Evolutionary conservation across 352 stramenopile species (phyloP).

Genomic region (Phytophthora sp.): DNA sequence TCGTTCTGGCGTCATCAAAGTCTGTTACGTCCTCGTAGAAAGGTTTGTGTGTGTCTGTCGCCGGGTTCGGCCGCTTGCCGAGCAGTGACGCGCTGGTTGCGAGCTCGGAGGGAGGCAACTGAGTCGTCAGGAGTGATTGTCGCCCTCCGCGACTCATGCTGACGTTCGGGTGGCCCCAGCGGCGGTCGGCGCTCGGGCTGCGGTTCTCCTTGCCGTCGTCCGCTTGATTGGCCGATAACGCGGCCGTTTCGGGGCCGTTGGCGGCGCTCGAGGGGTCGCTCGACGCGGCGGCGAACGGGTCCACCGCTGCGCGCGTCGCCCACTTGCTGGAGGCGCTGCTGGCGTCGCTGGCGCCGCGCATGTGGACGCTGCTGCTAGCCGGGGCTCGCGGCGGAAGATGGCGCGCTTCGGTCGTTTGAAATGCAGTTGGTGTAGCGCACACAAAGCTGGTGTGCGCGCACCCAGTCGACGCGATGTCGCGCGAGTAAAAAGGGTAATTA

Average conservation of each 20-base stretch:
- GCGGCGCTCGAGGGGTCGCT: background rate
- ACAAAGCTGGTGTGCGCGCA: background rate
- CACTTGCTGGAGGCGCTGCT: constrained; percentile 27
- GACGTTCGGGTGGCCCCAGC: constrained; percentile 26
- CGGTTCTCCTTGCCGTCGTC: constrained; percentile 40
- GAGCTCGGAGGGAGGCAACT: background rate
- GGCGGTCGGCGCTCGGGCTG: constrained; percentile 1
- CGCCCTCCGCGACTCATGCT: constrained; percentile 5
- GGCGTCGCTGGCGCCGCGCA: constrained; percentile 21
- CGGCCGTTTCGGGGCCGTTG: constrained; percentile 24
- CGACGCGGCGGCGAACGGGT: constrained; percentile 27
- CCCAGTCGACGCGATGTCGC: constrained; percentile 3
- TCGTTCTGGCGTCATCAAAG: background rate
- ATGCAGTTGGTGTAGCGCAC: background rate
- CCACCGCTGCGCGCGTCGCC: constrained; percentile 22
- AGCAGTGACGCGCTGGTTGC: constrained; percentile 16
- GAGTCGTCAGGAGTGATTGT: background rate
- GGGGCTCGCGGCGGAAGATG: background rate
- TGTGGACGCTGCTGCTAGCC: constrained; percentile 11
- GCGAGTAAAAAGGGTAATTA: constrained; percentile 32
- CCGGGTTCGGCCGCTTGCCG: constrained; percentile 22
- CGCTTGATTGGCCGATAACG: background rate
- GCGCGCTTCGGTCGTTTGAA: constrained; percentile 31
- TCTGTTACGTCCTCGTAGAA: constrained; percentile 10
- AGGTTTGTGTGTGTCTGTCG: background rate